Evolutionary conservation across 495 filamentous ascomycete genomes (phyloP).

Genomic region (Penicillium dipodomyicola): DNA sequence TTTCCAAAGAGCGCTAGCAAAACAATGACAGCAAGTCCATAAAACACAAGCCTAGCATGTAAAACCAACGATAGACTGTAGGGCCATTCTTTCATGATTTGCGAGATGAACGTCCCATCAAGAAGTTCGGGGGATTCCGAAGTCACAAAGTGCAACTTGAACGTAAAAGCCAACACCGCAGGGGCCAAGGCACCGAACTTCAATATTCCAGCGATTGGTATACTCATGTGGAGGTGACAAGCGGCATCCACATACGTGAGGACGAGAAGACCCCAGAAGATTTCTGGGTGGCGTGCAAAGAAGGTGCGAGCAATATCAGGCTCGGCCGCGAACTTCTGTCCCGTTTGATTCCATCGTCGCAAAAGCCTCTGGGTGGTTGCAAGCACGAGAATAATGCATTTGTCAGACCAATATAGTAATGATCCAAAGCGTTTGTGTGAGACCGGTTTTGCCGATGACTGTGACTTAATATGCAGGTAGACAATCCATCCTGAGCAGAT

Average conservation of each 20-base stretch:
- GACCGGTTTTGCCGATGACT: conserved; percentile 8
- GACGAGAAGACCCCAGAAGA: conserved; percentile 75
- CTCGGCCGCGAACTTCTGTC: conserved; percentile 87
- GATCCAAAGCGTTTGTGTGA: background rate
- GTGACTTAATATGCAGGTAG: conserved; percentile 57
- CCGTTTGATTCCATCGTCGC: conserved; percentile 91
- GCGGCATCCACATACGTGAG: conserved; percentile 61
- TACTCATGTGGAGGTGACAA: conserved; percentile 31
- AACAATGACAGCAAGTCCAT: conserved; percentile 48
- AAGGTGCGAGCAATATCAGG: conserved; percentile 76
- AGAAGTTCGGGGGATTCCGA: conserved; percentile 86
- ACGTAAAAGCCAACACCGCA: conserved; percentile 61
- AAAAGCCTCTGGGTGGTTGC: conserved; percentile 56
- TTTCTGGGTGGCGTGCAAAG: conserved; percentile 55
- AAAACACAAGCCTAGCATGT: conserved; percentile 43
- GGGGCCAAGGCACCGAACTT: conserved; percentile 22
- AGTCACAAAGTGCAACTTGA: conserved; percentile 78
- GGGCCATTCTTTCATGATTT: conserved; percentile 46
- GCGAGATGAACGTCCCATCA: conserved; percentile 47
- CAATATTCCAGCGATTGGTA: conserved; percentile 29
- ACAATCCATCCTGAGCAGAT: conserved; percentile 71
- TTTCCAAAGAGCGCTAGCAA: conserved; percentile 27
- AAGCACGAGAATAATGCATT: conserved; percentile 24
- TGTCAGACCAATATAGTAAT: conserved; percentile 5
- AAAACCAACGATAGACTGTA: conserved; percentile 47